Conservation (phyloP, 495 filamentous ascomycete species). For the Penicillium alfredii region DNA sequence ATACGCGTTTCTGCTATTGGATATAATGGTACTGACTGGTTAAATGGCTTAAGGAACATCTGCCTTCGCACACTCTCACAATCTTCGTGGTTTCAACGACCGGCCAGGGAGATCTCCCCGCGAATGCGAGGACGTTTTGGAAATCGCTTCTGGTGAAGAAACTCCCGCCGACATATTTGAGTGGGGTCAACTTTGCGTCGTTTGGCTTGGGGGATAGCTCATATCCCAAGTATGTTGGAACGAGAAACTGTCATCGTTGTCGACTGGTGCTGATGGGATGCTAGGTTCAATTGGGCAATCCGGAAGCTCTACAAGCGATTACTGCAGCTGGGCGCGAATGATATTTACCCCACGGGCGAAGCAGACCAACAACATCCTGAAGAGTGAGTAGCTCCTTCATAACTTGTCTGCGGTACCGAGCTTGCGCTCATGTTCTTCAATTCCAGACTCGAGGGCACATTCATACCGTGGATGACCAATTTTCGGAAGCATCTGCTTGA, state of each 20-base stretch:
- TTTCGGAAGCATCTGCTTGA: slow-evolving; percentile 60
- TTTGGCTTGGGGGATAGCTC: slow-evolving; percentile 95
- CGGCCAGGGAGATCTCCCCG: slow-evolving; percentile 87
- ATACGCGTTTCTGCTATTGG: background rate
- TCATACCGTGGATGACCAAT: slow-evolving; percentile 68
- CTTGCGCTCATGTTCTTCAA: slow-evolving; percentile 4
- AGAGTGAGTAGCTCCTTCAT: slow-evolving; percentile 53
- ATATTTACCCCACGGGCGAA: slow-evolving; percentile 73
- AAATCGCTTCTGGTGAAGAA: slow-evolving; percentile 71
- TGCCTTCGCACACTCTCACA: slow-evolving; percentile 53
- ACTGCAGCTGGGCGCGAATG: slow-evolving; percentile 74
- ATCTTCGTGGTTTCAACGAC: slow-evolving; percentile 86
- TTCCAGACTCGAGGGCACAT: slow-evolving; percentile 69
- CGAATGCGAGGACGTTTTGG: slow-evolving; percentile 78
- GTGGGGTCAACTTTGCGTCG: slow-evolving; percentile 61
- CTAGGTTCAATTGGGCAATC: slow-evolving; percentile 86
- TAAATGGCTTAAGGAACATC: slow-evolving; percentile 29
- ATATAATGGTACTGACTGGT: slow-evolving; percentile 1
- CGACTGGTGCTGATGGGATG: slow-evolving; percentile 9
- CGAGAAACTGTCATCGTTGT: background rate
- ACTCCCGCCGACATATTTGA: slow-evolving; percentile 64
- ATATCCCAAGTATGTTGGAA: slow-evolving; percentile 66
- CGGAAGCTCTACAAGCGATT: slow-evolving; percentile 83
- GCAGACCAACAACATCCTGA: slow-evolving; percentile 90
- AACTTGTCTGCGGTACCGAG: background rate